Evolutionary conservation across 495 filamentous ascomycete species (phyloP), one percentile per base, ranked within the genome.

Genomic region (Neurospora africana): DNA sequence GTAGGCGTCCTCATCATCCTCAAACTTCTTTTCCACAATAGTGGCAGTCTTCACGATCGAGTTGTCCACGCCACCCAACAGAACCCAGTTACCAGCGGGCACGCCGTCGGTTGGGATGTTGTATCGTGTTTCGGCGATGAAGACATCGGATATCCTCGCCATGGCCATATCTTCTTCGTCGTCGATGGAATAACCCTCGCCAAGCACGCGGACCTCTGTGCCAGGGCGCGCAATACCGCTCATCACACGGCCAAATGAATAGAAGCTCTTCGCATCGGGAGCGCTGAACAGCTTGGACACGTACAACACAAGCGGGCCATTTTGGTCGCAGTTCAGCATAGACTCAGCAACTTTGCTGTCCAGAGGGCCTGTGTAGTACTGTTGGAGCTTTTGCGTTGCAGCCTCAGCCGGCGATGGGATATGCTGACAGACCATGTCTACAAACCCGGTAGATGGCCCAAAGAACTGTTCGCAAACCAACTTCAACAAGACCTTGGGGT

Each of bases 41-140:
- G 95, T 98, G n/a, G 95, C 95, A 30, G 92, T 94, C 80, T 98
- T 99, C 79, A 98, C 93, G 77, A 99, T 98, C 9, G 96, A 98
- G 81, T 97, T 98, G 83, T 98, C 94, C 58, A 99, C 90, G 2
- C 95, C 95, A 47, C 91, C 89, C 4, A 99, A 84, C 27, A 99
- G 85, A 21, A 97, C 94, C 88, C 91, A 92, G 79, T 95, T 98
- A n/a, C 95, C 95, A 8, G 95, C 96, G 0, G 96, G 95, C 11
- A 99, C 91, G 68, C 96, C 95, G 75, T 91, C 91, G 0, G 91
- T 94, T 9, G 93, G 88, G 70, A 99, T 91, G 74, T 94, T 96
- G 79, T 99, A 99, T 74, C 93, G 85, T 5, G 94, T 93, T 79
- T 98, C 93, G n/a, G 92, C 91, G 72, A 99, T 93, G 89, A 91